These are phyloP conservation scores for Trichoderma asperellum DNA, from an alignment of 2,329 filamentous ascomycete genomes.

Conservation along the genomic window DNA sequence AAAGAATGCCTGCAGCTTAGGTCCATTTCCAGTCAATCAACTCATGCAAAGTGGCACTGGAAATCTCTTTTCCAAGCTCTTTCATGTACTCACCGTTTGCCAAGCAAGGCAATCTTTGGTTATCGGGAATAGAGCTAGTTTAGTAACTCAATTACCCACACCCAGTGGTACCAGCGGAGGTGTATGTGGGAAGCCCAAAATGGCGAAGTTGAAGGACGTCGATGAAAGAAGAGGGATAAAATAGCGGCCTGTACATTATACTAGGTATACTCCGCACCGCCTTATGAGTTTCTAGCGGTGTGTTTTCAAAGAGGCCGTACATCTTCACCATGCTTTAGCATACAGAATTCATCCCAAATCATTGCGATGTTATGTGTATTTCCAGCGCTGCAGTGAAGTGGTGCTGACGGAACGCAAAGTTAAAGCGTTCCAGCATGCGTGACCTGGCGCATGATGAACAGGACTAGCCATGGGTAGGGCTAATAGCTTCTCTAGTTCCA, in stretches of 20 bases:
- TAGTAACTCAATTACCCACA: constrained; percentile 5
- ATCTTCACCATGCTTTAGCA: not conserved
- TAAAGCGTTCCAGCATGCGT: not conserved
- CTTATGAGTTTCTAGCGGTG: constrained; percentile 10
- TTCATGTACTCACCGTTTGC: not conserved
- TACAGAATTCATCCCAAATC: not conserved
- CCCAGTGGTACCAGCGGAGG: not conserved
- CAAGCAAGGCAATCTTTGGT: not conserved
- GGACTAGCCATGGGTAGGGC: not conserved
- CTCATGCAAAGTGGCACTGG: constrained; percentile 5
- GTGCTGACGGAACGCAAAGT: constrained; percentile 3
- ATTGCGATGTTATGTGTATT: not conserved
- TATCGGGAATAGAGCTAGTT: not conserved
- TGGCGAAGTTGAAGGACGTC: constrained; percentile 10
- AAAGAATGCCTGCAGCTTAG: not conserved
- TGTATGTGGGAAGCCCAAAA: constrained; percentile 19
- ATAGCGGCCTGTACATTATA: not conserved
- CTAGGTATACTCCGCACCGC: not conserved
- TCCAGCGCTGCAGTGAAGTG: not conserved
- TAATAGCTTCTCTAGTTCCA: not conserved
- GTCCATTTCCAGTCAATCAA: not conserved
- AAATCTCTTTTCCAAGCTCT: not conserved
- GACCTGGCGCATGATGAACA: not conserved
- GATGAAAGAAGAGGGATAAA: not conserved
- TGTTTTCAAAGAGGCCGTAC: not conserved